Conservation (phyloP, 176 grass and related monocot genomes). For the Miscanthus lutarioriparius region DNA sequence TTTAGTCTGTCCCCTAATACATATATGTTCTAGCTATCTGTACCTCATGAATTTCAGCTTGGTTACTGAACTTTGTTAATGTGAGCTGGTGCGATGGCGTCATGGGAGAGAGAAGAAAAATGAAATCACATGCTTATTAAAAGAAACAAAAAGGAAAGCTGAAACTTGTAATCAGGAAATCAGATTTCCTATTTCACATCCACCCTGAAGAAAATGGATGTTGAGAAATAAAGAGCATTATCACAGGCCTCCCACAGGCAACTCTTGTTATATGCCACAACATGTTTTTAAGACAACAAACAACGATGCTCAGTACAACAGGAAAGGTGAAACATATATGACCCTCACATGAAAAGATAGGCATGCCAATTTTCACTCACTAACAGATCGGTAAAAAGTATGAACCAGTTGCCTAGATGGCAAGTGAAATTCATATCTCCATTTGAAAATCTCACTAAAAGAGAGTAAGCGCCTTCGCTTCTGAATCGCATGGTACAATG, state of each 20-base stretch:
- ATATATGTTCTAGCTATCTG: background rate
- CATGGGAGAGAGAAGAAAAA: background rate
- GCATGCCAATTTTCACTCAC: background rate
- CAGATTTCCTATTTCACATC: background rate
- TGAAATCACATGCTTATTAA: background rate
- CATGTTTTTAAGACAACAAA: background rate
- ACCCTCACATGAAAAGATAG: background rate
- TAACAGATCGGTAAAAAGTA: background rate
- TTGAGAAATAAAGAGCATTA: background rate
- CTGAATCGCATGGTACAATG: background rate
- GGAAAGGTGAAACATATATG: background rate
- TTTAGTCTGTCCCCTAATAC: background rate
- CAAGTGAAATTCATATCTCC: constrained; percentile 13
- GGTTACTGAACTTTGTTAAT: background rate
- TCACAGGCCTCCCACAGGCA: background rate
- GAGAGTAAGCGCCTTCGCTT: background rate
- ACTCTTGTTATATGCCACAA: background rate
- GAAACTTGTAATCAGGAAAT: background rate
- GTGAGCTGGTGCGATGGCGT: background rate
- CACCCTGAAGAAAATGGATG: background rate
- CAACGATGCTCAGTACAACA: background rate
- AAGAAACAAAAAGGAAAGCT: background rate
- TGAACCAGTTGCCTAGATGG: constrained; percentile 43
- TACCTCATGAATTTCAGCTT: background rate
- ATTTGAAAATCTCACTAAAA: background rate